Evolutionary conservation across 169 alveolate genomes (phyloP), one percentile per base, ranked within the genome.

Genomic region (Cardiosporidium cionae): DNA sequence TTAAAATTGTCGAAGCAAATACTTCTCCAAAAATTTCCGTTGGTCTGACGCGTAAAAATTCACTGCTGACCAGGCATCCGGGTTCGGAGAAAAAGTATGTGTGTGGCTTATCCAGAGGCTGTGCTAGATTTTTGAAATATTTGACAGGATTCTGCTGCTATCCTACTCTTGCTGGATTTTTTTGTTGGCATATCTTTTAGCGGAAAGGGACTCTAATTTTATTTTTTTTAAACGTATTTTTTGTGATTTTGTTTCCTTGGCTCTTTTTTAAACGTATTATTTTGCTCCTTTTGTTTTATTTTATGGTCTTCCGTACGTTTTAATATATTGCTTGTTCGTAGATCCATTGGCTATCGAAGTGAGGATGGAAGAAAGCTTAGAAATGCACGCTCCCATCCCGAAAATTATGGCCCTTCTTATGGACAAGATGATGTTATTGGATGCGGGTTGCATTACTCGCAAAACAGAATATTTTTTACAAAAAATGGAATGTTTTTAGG

Each of bases 361-460:
- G 92, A 88, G 75, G 89, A 84, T 65, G 93, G 93, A 23, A 53
- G 80, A 36, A 70, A 76, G 70, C 64, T 87, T 65, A 58, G 68
- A 54, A 74, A 65, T 65, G 86, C 87, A 2, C 65, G 78, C 35
- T 52, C 72, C 9, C 75, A 33, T 58, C 70, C 71, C 31, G 93
- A 84, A 58, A 36, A 68, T 44, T 88, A 81, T 53, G 84, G 91
- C 37, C 72, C 87, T 28, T 70, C 87, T 32, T 88, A 84, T 67
- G 84, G 87, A 22, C 62, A 72, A 53, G 79, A 85, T 73, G 93
- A 88, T 64, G 84, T 84, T n/a, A 69, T 88, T 9, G 93, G 93
- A 4, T 86, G 92, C 54, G 93, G 93, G 23, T 84, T 88, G 27
- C 82, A 86, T 53, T 80, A 88, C 70, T 29, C 65, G 65, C 78